Base-by-base conservation (phyloP, 805 yeast genomes). In the Ascoidea asiatica region DNA sequence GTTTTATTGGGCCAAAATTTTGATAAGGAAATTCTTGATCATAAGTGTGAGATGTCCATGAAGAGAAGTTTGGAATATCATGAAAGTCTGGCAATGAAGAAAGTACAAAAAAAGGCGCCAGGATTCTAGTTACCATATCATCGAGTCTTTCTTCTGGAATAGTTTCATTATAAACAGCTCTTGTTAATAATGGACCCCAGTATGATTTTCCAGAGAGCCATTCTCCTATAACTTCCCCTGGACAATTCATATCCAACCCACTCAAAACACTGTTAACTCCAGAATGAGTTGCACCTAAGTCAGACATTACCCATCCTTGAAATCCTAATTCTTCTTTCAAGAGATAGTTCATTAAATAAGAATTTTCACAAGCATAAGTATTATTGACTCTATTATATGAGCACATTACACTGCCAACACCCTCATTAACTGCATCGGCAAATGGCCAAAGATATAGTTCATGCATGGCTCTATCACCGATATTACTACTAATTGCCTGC, bases 161-260 rank as follows among this genome's bases (percentile, higher is more conserved):
- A 1, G 83, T 73, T 36, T 69, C 70, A 55, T 78, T 78, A 54
- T 68, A 69, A 4, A 77, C 67, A 2, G 78, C 73, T 46, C 70
- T 54, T 0, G 82, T 73, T 45, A 78, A 61, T 20, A 72, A 60
- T 2, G 80, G 72, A 1, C 81, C 82, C 77, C 77, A 74, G 43
- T 63, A 67, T 0, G 80, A 70, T 50, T 69, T 68, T 1, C 77
- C 79, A 23, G 70, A 60, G 39, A 66, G 61, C 77, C 76, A 71
- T 40, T 65, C 73, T 46, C 74, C 75, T 49, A 69, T 71, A 1
- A 66, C 58, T 45, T 72, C 76, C 39, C 78, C 77, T 1, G 83
- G 83, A 82, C 78, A 76, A 11, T 73, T 64, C 81, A 79, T 75
- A 57, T 79, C 84, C 35, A 75, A 58, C 2, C 85, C 85, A 2